Base-by-base conservation (phyloP, 306 rosid genomes). In the Spatholobus suberectus region DNA sequence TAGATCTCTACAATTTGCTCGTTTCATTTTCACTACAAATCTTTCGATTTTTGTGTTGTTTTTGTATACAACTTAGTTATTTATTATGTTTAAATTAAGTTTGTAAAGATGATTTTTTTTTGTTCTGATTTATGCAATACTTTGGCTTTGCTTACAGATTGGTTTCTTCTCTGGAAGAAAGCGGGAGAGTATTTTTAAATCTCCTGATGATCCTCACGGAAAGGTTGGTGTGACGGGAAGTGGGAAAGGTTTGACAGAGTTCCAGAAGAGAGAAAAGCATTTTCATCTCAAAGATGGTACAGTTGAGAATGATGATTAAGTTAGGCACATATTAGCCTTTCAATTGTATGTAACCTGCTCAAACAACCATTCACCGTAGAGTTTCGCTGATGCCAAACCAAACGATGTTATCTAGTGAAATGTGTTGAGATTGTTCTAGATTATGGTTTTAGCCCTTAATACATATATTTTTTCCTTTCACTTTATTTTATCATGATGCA, bases 201-300 rank as follows among this genome's bases (percentile, higher is more conserved):
- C 99, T 84, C 99, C 99, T 0, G 99, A 96, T 11, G 99, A 96
- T 85, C 97, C 99, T 21, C 46, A 77, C 0, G 99, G 99, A 46
- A 96, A 96, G 92, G 99, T 96, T 85, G 99, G 99, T 55, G 99
- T 94, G 84, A 96, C 99, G 15, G 98, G 99, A 62, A 96, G 99
- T 77, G 99, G 99, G 21, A 96, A 96, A 89, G 99, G 99, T 76
- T 89, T 96, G 91, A 96, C 99, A 2, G 99, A 92, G 34, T 96
- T 96, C 79, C 99, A 96, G 68, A 94, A 90, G 87, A 92, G 99
- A 83, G 99, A 94, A 24, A 96, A 96, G 49, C 98, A 93, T 88
- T 94, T 96, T 87, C 99, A 96, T 78, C 97, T 96, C 76, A 96
- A 94, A 90, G 99, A 93, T 32, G 99, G 94, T 38, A 32, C 92